Evolutionary conservation across 345 rosid genomes (phyloP), one percentile per base, ranked within the genome.

Genomic region (Syzygium aqueum): DNA sequence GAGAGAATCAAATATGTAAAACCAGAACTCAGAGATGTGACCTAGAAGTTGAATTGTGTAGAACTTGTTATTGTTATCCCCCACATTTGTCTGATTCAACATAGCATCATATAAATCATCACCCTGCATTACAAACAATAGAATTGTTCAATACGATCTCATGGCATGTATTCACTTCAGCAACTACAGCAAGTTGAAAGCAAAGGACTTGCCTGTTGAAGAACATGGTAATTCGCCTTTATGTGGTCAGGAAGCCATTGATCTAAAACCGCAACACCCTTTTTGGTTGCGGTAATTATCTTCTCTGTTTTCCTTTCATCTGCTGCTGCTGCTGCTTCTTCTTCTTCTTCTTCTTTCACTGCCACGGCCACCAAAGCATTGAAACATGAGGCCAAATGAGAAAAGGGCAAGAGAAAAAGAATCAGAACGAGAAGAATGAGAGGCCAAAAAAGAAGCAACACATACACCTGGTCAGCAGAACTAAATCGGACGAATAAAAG

Each of bases 251-350:
- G 94, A 86, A 95, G 92, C 93, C 95, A 94, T 52, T 92, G 94
- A 89, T 97, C 97, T 88, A 97, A 89, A 27, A 95, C 96, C 0
- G 95, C 96, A n/a, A 95, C 94, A n/a, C 97, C 96, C 89, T 96
- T 96, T 92, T 92, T 97, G 23, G 95, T 92, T 0, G 94, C 95
- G 3, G 91, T 93, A 33, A 96, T 94, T 13, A 94, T 93, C 89
- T 92, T 95, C 91, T 94, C 96, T 84, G 86, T 88, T 85, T 88
- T 86, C 46, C 51, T 84, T 7, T 89, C 92, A 22, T 89, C 89
- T 33, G 84, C 87, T 56, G 91, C 95, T 89, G 90, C 96, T 87
- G 78, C 86, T 87, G 59, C 87, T 86, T 65, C 84, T 84, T 49
- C 87, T 86, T 59, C 87, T 86, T 59, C 84, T 84, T 59, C 88